Evolutionary conservation across 106 monocot genomes (phyloP), one percentile per base, ranked within the genome.

Genomic region (Dioscorea dumetorum): DNA sequence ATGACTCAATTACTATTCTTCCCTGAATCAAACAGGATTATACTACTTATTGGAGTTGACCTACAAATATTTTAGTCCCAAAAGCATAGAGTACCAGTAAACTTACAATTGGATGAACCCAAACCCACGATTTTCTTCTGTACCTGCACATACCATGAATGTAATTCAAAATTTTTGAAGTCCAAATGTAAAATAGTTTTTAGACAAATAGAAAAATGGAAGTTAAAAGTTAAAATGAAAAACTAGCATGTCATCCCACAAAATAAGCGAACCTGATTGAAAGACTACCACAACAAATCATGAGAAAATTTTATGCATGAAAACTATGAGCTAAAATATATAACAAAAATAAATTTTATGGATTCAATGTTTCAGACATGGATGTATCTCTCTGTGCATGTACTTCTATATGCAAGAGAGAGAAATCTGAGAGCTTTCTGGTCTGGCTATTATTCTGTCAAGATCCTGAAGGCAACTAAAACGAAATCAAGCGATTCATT

Each of bases 371-470:
- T 68, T 58, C 75, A 94, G 94, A 94, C 90, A 60, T 94, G 94
- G 94, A 90, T 94, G 94, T 94, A 94, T 70, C 71, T 94, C 8
- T 73, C 87, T 20, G 78, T 83, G 19, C 94, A 90, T 0, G 66
- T 94, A 49, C 78, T 82, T 68, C 70, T 94, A 16, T 94, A 94
- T 76, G 79, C 77, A 3, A 86, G 87, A 41, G 94, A 94, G 61
- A 78, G 94, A 69, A 78, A 58, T 15, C 62, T 94, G 50, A 81
- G 94, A 67, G 77, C 83, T 18, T 78, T 94, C 41, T 71, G 94
- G 74, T 87, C 94, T 18, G 94, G 90, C 12, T 68, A 82, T 49
- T 87, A 84, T 59, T 76, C 87, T 1, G 94, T 94, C 57, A 69
- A 78, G 12, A 34, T 94, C 14, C 87, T 83, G 24, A 94, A 94